Base-by-base conservation (phyloP, 192 early-diverging fungal species). In the Umbelopsis vinacea region DNA sequence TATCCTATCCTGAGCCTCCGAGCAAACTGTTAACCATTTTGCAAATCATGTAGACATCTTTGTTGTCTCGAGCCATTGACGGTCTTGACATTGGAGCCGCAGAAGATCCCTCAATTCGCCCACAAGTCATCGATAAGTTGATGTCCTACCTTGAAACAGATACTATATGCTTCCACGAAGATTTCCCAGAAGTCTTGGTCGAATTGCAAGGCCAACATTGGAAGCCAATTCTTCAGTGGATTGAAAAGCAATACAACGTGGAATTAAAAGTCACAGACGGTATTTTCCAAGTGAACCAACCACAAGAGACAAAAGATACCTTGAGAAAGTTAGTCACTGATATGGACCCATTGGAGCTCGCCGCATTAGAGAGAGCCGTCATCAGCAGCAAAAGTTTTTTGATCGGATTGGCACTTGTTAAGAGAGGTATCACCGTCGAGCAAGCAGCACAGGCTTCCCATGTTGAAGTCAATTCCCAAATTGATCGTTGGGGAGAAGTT, bases 311-410 rank as follows among this genome's bases (percentile, higher is more conserved):
- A 2, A 83, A 89, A 35, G 77, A 84, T 10, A 85, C 70, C 19
- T 79, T 97, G 55, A 73, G 87, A 11, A 48, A 77, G 0, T 80
- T 85, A 6, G 79, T 95, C 14, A 79, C 83, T 11, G 63, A 47
- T 1, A 92, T 94, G 82, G 82, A 86, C 66, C 70, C 86, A 40
- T 82, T 96, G 37, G 87, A 92, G 74, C 85, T 97, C 33, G 89
- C 96, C 8, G 96, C 93, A 1, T 95, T 99, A 73, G 97, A 99
- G 73, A 87, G 89, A 69, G 92, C 92, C 1, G 91, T 92, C 0
- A 83, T 97, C 87, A 84, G 82, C 14, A 86, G 92, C 70, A 99
- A 97, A 82, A 95, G 93, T 33, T 96, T 96, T 81, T 81, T 99
- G 57, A 92, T 97, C 55, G 94, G 88, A 6, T 82, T 97, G 15